These are phyloP conservation scores for Dryas drummondii DNA, from an alignment of 306 rosid species.

Conservation along the genomic window DNA sequence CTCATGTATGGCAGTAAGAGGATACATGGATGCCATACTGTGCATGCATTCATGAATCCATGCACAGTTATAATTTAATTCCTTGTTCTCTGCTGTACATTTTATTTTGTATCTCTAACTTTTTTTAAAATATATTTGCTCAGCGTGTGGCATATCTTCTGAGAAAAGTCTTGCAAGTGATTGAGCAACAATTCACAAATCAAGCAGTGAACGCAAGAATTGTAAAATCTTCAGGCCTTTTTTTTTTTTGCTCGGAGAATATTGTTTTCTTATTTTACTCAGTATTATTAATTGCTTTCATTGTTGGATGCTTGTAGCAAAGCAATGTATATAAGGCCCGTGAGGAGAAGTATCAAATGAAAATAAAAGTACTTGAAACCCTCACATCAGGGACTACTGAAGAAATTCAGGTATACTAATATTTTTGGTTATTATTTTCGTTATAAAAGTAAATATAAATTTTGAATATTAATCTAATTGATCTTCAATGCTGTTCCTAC, in stretches of 20 bases:
- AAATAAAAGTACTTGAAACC: slow-evolving; percentile 75
- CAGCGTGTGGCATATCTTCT: slow-evolving; percentile 70
- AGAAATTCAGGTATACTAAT: slow-evolving; percentile 70
- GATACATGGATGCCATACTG: slow-evolving; percentile 30
- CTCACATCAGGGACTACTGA: slow-evolving; percentile 70
- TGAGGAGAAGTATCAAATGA: slow-evolving; percentile 76
- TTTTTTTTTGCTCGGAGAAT: background rate
- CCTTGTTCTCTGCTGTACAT: background rate
- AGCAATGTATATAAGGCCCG: slow-evolving; percentile 68
- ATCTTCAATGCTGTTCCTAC: slow-evolving; percentile 19
- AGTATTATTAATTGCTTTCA: slow-evolving; percentile 28
- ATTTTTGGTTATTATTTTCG: slow-evolving; percentile 20
- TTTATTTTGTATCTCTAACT: slow-evolving; percentile 15
- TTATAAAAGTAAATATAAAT: slow-evolving; percentile 5
- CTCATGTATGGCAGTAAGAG: slow-evolving; percentile 64
- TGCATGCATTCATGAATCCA: slow-evolving; percentile 30
- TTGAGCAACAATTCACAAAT: slow-evolving; percentile 67
- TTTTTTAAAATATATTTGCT: slow-evolving; percentile 33
- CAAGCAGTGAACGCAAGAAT: slow-evolving; percentile 69
- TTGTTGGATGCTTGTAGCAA: slow-evolving; percentile 57
- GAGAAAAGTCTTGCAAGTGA: slow-evolving; percentile 73
- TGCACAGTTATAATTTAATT: slow-evolving; percentile 8
- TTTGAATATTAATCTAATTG: slow-evolving; percentile 11
- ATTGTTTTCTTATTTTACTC: slow-evolving; percentile 18
- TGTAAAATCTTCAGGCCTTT: slow-evolving; percentile 40